A percentile compares a stretch with the other conserved stretches of the same genome.
Conservation (phyloP, 179 eudicot genomes). For the Sideroxylon spinosum region DNA sequence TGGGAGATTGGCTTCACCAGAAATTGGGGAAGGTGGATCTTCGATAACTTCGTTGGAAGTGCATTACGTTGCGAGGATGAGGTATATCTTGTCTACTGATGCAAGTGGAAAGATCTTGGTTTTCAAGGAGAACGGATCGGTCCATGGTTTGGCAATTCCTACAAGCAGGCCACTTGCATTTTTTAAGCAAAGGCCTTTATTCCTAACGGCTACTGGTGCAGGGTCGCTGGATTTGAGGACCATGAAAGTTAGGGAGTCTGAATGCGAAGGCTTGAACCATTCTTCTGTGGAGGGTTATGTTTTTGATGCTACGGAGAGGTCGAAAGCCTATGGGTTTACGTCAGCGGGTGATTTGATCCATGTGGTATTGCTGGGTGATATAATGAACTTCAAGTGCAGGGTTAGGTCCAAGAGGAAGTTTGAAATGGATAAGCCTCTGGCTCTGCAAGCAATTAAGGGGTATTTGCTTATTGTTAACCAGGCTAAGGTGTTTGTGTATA, state of each 20-base stretch:
- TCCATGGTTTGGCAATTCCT: constrained; percentile 66
- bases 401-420: constrained; percentile 76
- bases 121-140: constrained; percentile 61
- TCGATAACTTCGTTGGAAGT: constrained; percentile 54
- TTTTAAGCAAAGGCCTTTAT: constrained; percentile 78
- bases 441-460: constrained; percentile 76
- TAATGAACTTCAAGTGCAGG: constrained; percentile 83
- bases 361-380: constrained; percentile 68
- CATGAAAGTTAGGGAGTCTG: constrained; percentile 75
- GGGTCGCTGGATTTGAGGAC: constrained; percentile 92
- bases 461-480: constrained; percentile 57
- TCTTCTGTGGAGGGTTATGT: constrained; percentile 56
- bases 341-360: constrained; percentile 81
- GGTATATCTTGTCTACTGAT: constrained; percentile 67
- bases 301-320: constrained; percentile 75
- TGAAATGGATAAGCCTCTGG: constrained; percentile 57
- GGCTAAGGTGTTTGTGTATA: constrained; percentile 68
- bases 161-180: constrained; percentile 67
- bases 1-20: constrained; percentile 27
- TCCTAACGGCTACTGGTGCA: constrained; percentile 81
- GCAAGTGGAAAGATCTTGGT: constrained; percentile 57
- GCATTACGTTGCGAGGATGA: constrained; percentile 71
- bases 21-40: constrained; percentile 35
- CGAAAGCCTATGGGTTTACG: constrained; percentile 84
- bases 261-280: constrained; percentile 81